Percentiles rank a stretch among this genome's conserved stretches.
phyloP scores from a whole-genome alignment of 164 flowering plant genomes.

The Sedum album region DNA sequence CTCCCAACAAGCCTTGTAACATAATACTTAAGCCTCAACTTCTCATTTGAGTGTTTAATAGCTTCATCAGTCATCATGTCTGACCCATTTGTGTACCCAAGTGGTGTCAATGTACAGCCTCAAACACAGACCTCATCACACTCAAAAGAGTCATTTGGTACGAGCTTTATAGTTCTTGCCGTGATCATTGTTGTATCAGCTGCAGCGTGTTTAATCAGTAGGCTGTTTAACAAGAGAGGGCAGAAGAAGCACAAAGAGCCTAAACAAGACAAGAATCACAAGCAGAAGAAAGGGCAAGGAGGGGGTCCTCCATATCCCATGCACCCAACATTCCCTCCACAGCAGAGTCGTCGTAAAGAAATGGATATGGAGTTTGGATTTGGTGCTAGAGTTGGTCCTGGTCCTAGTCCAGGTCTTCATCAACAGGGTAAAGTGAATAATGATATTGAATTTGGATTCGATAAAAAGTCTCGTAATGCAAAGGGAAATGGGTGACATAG shows the following conservation, averaged over 20 bases:
- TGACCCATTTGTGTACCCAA: background rate
- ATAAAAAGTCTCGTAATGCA: background rate
- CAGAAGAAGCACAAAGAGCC: conserved; percentile 6
- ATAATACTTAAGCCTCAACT: background rate
- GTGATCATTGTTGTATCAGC: background rate
- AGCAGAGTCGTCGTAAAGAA: conserved; percentile 1
- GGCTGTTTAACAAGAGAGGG: background rate
- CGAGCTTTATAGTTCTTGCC: background rate
- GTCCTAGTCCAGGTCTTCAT: background rate
- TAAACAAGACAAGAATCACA: background rate
- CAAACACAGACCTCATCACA: background rate
- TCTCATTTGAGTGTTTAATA: background rate
- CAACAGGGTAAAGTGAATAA: background rate
- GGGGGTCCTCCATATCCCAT: background rate
- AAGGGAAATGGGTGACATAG: background rate
- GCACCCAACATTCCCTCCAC: conserved; percentile 6
- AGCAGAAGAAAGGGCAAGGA: background rate
- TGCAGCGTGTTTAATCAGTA: background rate
- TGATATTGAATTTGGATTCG: background rate
- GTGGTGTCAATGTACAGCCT: background rate
- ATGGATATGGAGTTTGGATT: conserved; percentile 3
- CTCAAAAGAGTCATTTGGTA: conserved; percentile 3
- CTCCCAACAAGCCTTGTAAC: background rate
- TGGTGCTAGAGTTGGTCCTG: conserved; percentile 1
- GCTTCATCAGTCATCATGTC: background rate